Evolutionary conservation across 208 protist genomes (phyloP).

Genomic region (Trypanosoma vivax): DNA sequence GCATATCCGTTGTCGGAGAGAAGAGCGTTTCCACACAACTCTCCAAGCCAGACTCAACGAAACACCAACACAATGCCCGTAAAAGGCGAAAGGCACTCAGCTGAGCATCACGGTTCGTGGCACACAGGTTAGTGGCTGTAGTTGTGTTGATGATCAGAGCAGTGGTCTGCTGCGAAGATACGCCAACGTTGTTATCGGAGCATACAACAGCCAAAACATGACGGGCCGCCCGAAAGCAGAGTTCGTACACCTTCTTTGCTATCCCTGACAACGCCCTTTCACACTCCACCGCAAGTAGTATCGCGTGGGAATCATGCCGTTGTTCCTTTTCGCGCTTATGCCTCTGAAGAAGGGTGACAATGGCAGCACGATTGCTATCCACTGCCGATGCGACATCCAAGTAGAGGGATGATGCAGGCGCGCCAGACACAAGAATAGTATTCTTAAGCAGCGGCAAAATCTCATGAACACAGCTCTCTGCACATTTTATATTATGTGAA

Average conservation of each 20-base stretch:
- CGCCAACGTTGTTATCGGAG: neutral
- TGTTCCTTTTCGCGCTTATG: slow-evolving; percentile 1
- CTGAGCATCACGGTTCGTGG: slow-evolving; percentile 11
- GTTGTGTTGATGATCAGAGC: neutral
- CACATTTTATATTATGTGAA: neutral
- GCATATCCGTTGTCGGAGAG: slow-evolving; percentile 6
- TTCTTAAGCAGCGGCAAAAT: slow-evolving; percentile 13
- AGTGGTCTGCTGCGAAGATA: neutral
- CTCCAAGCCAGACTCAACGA: slow-evolving; percentile 25
- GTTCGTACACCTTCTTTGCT: slow-evolving; percentile 7
- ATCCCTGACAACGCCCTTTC: neutral
- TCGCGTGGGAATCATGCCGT: neutral
- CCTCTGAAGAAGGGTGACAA: slow-evolving; percentile 9
- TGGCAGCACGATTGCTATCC: slow-evolving; percentile 4
- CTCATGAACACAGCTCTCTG: neutral
- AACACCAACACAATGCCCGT: slow-evolving; percentile 30
- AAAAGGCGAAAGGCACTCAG: slow-evolving; percentile 21
- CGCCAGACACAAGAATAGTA: slow-evolving; percentile 14
- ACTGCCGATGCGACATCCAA: slow-evolving; percentile 14
- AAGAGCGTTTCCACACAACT: slow-evolving; percentile 17
- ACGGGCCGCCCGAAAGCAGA: slow-evolving; percentile 11
- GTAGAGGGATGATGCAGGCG: slow-evolving; percentile 21
- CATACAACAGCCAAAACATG: slow-evolving; percentile 13
- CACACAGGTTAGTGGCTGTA: neutral
- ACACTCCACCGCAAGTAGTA: neutral